phyloP scores from a whole-genome alignment of 2,329 filamentous ascomycete species.

The Phialemonium atrogriseum region DNA sequence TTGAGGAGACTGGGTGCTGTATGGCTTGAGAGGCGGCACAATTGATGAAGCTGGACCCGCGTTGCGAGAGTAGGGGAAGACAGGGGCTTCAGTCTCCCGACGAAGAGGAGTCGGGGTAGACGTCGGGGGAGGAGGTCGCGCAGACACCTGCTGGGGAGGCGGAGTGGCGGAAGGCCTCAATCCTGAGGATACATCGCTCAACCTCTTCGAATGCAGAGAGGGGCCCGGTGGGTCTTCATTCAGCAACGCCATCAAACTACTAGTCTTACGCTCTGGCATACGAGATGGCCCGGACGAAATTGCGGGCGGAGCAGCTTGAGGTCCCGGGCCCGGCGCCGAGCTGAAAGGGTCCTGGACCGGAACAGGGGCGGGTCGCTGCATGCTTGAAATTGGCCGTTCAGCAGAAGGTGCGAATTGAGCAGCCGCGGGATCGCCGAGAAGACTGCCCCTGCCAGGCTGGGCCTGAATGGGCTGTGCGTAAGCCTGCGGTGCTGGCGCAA shows the following conservation, averaged over 20 bases:
- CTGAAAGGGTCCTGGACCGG: conserved; percentile 15
- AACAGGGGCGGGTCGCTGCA: conserved; percentile 24
- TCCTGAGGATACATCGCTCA: conserved; percentile 35
- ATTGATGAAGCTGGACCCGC: conserved; percentile 29
- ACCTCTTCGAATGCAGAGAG: conserved; percentile 39
- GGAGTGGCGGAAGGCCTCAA: conserved; percentile 40
- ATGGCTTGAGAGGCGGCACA: conserved; percentile 49
- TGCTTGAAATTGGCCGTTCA: conserved; percentile 27
- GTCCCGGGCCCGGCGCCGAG: conserved; percentile 5
- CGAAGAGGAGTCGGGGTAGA: conserved; percentile 33
- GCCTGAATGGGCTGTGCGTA: conserved; percentile 25
- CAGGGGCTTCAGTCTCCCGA: conserved; percentile 37
- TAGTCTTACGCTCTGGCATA: conserved; percentile 49
- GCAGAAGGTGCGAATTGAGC: conserved; percentile 27
- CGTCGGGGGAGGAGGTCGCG: conserved; percentile 27
- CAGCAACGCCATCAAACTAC: conserved; percentile 54
- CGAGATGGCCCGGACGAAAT: conserved; percentile 30
- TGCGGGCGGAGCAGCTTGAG: conserved; percentile 22
- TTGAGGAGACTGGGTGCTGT: conserved; percentile 41
- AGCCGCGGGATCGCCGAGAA: conserved; percentile 23
- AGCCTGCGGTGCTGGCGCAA: conserved; percentile 22
- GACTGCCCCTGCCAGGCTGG: conserved; percentile 22
- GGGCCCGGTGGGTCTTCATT: conserved; percentile 52
- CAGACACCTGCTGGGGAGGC: conserved; percentile 37
- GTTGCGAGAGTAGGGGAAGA: conserved; percentile 38